Evolutionary conservation across 1,284 basidiomycete genomes (phyloP), one percentile per base, ranked within the genome.

Genomic region (Hymenochaete sp.): DNA sequence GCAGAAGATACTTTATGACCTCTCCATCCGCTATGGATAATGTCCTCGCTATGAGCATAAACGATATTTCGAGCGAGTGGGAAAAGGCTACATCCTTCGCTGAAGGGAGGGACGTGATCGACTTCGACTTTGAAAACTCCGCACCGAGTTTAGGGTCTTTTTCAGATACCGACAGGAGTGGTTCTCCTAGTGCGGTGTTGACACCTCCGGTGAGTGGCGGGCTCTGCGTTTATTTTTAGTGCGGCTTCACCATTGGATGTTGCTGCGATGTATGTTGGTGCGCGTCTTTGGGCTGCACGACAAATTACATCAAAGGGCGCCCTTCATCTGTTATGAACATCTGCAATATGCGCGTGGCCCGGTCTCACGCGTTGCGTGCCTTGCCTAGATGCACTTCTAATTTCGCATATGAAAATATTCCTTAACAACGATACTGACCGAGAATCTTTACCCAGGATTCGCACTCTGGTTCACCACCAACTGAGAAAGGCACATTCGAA

Each of bases 401-500:
- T n/a, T n/a, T n/a, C n/a, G n/a, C n/a, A n/a, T n/a, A n/a, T n/a
- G n/a, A n/a, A n/a, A n/a, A n/a, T n/a, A n/a, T n/a, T n/a, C n/a
- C n/a, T n/a, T n/a, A n/a, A n/a, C n/a, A n/a, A n/a, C n/a, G n/a
- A n/a, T n/a, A n/a, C n/a, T n/a, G n/a, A n/a, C n/a, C n/a, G n/a
- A n/a, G n/a, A n/a, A n/a, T n/a, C n/a, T n/a, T n/a, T n/a, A n/a
- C n/a, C n/a, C 37, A 67, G 65, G 51, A 44, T 16, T 65, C 65
- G 0, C 47, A 57, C 32, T 48, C 54, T 14, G 58, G 58, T 32
- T 61, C 69, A 0, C 60, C 66, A 4, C 62, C 66, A 49, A 35
- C 62, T 62, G 45, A 47, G 22, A 35, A 35, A 16, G 25, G 29
- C 4, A 45, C 39, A 10, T 21, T 33, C 28, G 52, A 64, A 56